phyloP scores from a whole-genome alignment of 495 filamentous ascomycete genomes.

The Cairneyella variabilis region DNA sequence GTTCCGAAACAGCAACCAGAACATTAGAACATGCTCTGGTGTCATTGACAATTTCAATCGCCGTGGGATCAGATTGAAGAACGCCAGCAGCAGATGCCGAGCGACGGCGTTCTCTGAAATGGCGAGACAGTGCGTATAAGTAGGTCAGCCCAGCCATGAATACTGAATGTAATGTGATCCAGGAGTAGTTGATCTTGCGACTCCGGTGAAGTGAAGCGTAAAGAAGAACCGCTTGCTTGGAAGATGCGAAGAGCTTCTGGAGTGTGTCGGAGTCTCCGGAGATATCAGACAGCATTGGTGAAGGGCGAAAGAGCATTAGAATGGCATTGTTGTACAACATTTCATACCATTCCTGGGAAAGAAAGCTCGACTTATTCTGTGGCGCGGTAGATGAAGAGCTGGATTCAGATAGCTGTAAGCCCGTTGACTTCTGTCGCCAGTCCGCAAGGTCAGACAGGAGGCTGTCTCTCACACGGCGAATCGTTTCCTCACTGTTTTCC shows the following conservation, averaged over 20 bases:
- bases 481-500: neutral
- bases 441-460: neutral
- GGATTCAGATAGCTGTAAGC: neutral
- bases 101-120: conserved; percentile 21
- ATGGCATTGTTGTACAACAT: conserved; percentile 28
- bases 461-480: neutral
- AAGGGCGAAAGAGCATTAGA: conserved; percentile 28
- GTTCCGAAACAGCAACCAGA: conserved; percentile 28
- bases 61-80: conserved; percentile 18
- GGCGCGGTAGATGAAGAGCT: conserved; percentile 2
- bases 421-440: neutral
- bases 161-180: conserved; percentile 27
- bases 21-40: conserved; percentile 27
- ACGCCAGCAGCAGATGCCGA: neutral
- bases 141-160: conserved; percentile 31
- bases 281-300: conserved; percentile 18
- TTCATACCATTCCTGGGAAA: conserved; percentile 28
- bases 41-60: conserved; percentile 28
- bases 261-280: conserved; percentile 9
- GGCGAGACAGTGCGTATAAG: conserved; percentile 25
- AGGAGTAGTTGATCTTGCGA: conserved; percentile 29
- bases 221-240: conserved; percentile 21
- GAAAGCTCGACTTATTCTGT: conserved; percentile 23
- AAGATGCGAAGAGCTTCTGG: conserved; percentile 21
- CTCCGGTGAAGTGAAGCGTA: conserved; percentile 26